Conservation (phyloP, 768 basidiomycete genomes). For the Tricholoma bakamatsutake region DNA sequence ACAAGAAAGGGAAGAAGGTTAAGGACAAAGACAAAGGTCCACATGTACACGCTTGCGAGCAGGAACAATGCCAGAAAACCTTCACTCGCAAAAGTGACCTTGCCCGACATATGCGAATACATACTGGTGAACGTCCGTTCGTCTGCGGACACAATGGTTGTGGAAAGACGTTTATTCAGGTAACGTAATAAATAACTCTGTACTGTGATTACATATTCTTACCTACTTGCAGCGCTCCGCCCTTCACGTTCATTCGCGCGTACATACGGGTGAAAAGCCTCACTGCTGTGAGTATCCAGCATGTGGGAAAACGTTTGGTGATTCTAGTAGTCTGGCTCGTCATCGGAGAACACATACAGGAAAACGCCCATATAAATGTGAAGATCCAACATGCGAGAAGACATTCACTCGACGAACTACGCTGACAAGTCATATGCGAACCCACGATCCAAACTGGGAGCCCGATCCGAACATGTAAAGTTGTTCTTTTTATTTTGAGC, state of each 20-base stretch:
- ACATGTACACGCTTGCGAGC: conserved; percentile 59
- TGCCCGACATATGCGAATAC: conserved; percentile 81
- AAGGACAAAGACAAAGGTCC: conserved; percentile 41
- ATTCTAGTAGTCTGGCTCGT: conserved; percentile 87
- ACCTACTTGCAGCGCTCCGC: conserved; percentile 65
- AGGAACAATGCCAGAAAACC: conserved; percentile 69
- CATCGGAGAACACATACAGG: conserved; percentile 88
- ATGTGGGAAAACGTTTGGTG: conserved; percentile 84
- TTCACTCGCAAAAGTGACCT: conserved; percentile 84
- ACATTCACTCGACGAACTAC: conserved; percentile 85
- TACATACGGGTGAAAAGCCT: conserved; percentile 92
- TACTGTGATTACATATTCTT: conserved; percentile 9
- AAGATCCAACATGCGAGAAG: conserved; percentile 77
- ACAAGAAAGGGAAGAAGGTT: conserved; percentile 32
- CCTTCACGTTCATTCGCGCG: conserved; percentile 80
- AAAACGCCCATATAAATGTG: conserved; percentile 83
- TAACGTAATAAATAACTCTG: conserved; percentile 20
- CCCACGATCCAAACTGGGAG: conserved; percentile 81
- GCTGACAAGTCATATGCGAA: conserved; percentile 81
- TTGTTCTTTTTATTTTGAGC: conserved; percentile 1
- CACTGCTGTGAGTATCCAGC: conserved; percentile 87
- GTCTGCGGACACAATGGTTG: conserved; percentile 66
- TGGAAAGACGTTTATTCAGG: conserved; percentile 92
- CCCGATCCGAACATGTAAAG: conserved; percentile 79
- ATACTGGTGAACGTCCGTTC: conserved; percentile 87